Evolutionary conservation across 345 rosid species (phyloP), one percentile per base, ranked within the genome.

Genomic region (Zanthoxylum bungeanum): DNA sequence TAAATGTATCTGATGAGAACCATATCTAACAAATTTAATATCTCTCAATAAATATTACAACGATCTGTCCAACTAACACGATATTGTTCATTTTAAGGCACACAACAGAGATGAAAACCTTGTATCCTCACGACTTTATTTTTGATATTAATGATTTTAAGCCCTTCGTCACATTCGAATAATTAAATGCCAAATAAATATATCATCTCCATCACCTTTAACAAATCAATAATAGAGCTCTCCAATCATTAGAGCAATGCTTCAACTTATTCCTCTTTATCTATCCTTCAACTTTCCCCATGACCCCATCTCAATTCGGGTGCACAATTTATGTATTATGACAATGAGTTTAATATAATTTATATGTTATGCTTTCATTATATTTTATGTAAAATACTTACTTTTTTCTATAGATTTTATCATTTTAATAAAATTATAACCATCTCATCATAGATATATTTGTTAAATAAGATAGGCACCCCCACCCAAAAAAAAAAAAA

Each of bases 201-300:
- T n/a, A 50, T 50, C 24, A 19, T 44, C 49, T 44, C n/a, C 53
- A n/a, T n/a, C 53, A n/a, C 7, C 21, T 31, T n/a, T 31, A 58
- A 68, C 68, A 46, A 31, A 25, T 80, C 73, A 79, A 79, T 71
- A 69, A 78, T 81, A 30, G 76, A 2, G 27, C 39, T 74, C 64
- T 61, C 82, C 72, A 78, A 76, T 80, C 70, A 80, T 84, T 76
- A 78, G 64, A 66, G 46, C 31, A 78, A 68, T 73, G 46, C 74
- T 68, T 58, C 59, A 31, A 66, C 49, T 30, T 70, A 67, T 73
- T 74, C 66, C 51, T 51, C 70, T 71, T 70, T 67, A 71, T 74
- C 73, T 66, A 64, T 7, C 36, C 69, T 39, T 5, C 59, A 12
- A 33, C 44, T 69, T 73, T 75, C 51, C 61, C 27, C 34, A 28